Percentiles rank a stretch among this genome's conserved stretches.
phyloP scores from a whole-genome alignment of 345 rosid species.

The Eucalyptus tenuipes region DNA sequence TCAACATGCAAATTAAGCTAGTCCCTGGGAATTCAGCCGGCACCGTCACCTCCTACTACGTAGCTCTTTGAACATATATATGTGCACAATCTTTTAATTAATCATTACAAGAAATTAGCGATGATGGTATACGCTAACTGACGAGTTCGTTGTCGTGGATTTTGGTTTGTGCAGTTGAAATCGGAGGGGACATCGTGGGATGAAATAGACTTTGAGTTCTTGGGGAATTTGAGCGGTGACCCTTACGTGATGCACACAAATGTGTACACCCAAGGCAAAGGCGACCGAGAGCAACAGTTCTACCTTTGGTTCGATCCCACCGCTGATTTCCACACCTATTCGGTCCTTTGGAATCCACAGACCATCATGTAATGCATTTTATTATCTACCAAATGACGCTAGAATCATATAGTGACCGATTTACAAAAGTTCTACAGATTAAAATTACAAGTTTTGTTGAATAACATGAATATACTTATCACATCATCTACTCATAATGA shows the following conservation, averaged over 20 bases:
- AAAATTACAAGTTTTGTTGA: background rate
- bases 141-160: background rate
- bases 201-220: constrained; percentile 59
- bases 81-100: background rate
- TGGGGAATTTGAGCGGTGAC: constrained; percentile 51
- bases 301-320: constrained; percentile 55
- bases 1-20: constrained; percentile 40
- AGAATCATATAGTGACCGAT: background rate
- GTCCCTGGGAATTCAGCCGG: constrained; percentile 56
- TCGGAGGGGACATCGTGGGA: constrained; percentile 57
- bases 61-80: background rate
- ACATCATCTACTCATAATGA: background rate
- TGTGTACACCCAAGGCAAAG: constrained; percentile 33
- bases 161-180: constrained; percentile 16
- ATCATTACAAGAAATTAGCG: background rate
- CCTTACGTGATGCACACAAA: constrained; percentile 58
- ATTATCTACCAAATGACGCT: background rate
- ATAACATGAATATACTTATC: background rate
- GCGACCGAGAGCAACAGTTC: constrained; percentile 57
- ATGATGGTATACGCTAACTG: background rate
- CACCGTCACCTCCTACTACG: constrained; percentile 43
- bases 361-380: constrained; percentile 17
- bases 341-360: constrained; percentile 46
- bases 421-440: background rate
- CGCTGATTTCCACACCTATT: constrained; percentile 39